These are phyloP conservation scores for Pestalotiopsis sp. DNA, from an alignment of 2,329 filamentous ascomycete genomes.

Conservation along the genomic window DNA sequence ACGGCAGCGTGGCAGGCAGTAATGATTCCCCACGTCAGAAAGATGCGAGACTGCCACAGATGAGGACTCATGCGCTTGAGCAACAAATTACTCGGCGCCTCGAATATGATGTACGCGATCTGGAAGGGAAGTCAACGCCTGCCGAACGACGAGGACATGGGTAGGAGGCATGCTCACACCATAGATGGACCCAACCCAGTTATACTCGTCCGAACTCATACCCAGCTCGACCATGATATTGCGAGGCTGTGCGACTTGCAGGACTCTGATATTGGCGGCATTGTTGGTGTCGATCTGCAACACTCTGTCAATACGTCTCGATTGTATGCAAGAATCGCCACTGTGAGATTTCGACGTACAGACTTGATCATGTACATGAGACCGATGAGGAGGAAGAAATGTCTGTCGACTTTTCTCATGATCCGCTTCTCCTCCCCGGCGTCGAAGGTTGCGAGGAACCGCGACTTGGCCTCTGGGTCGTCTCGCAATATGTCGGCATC, in stretches of 20 bases:
- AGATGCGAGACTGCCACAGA: constrained; percentile 39
- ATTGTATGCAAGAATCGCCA: neutral
- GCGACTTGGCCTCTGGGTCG: constrained; percentile 24
- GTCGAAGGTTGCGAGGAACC: constrained; percentile 41
- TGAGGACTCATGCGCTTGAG: constrained; percentile 38
- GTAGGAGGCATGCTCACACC: constrained; percentile 29
- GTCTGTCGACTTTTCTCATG: constrained; percentile 41
- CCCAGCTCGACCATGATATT: constrained; percentile 41
- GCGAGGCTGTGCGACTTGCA: constrained; percentile 40
- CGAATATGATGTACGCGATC: constrained; percentile 43
- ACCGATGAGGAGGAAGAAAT: constrained; percentile 41
- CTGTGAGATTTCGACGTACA: constrained; percentile 20
- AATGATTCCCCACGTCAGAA: constrained; percentile 40
- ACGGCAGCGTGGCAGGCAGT: constrained; percentile 42
- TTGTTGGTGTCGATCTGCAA: constrained; percentile 40
- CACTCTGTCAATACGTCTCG: neutral
- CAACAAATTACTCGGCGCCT: constrained; percentile 41
- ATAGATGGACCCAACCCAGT: constrained; percentile 42
- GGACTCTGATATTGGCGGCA: constrained; percentile 42
- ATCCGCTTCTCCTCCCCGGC: constrained; percentile 40
- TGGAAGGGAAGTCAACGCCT: neutral
- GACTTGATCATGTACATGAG: constrained; percentile 46
- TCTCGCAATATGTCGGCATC: constrained; percentile 14
- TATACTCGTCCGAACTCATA: constrained; percentile 44
- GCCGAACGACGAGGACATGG: neutral